Percentiles rank a stretch among this genome's conserved stretches.
Conservation (phyloP, 768 basidiomycete genomes). For the Mycena vulgaris region DNA sequence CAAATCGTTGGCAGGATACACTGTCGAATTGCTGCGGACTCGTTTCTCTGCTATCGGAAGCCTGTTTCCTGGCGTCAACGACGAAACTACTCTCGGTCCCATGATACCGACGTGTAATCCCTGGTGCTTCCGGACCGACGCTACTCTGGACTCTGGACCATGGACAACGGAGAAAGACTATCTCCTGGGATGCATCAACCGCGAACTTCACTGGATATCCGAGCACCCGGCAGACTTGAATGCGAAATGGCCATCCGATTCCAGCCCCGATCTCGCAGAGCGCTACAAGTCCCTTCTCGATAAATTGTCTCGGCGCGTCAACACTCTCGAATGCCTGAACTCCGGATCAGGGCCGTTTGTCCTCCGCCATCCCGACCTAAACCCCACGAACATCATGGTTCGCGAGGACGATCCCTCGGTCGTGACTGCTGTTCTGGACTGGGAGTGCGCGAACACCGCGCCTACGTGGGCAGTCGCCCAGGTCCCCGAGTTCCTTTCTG, state of each 20-base stretch:
- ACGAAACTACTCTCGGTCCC: neutral
- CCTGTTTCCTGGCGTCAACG: neutral
- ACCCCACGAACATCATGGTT: constrained; percentile 4
- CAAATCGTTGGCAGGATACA: neutral
- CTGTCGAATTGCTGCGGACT: neutral
- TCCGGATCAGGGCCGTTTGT: neutral
- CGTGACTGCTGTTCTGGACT: constrained; percentile 1
- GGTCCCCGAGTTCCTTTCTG: constrained; percentile 1
- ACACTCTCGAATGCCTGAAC: neutral
- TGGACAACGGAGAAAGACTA: constrained; percentile 1
- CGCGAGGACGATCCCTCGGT: constrained; percentile 1
- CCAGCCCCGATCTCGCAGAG: neutral
- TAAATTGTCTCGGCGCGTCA: neutral
- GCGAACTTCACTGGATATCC: constrained; percentile 8
- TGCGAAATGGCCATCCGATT: neutral
- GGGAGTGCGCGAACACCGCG: constrained; percentile 13
- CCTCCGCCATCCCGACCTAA: constrained; percentile 2
- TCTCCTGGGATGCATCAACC: constrained; percentile 3
- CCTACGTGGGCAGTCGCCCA: constrained; percentile 14
- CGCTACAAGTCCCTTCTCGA: neutral
- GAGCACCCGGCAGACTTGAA: neutral
- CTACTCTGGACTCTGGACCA: constrained; percentile 2
- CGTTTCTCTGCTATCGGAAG: neutral
- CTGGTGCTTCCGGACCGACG: constrained; percentile 6
- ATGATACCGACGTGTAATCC: constrained; percentile 5